A percentile compares a stretch with the other conserved stretches of the same genome.
Evolutionary conservation across 768 basidiomycete genomes (phyloP).

Genomic region (Macrolepiota fuliginosa): DNA sequence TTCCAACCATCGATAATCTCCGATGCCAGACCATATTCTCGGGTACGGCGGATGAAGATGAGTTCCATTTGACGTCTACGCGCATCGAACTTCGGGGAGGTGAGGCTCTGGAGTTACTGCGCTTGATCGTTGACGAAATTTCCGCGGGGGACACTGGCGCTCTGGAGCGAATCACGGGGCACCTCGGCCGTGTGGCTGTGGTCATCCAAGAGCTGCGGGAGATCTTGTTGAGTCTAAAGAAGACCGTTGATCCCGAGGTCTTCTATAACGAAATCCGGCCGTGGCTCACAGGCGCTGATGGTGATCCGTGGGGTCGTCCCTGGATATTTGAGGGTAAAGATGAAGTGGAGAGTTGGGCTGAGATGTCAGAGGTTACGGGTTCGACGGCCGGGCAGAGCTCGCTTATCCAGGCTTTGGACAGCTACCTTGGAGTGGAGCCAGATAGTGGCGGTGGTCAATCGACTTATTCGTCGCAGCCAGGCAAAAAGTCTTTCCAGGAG

Average conservation of each 20-base stretch:
- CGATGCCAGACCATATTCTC: constrained; percentile 74
- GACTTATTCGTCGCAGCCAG: constrained; percentile 14
- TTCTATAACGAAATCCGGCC: constrained; percentile 76
- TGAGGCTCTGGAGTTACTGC: constrained; percentile 81
- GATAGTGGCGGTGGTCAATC: constrained; percentile 19
- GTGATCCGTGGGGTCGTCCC: constrained; percentile 35
- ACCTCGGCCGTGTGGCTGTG: constrained; percentile 57
- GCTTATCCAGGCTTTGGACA: constrained; percentile 69
- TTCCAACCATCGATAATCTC: constrained; percentile 59
- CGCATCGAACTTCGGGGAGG: constrained; percentile 88
- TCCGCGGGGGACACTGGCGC: constrained; percentile 73
- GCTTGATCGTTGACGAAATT: constrained; percentile 80
- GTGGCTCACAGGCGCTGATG: constrained; percentile 78
- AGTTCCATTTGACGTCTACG: constrained; percentile 87
- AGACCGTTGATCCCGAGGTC: constrained; percentile 68
- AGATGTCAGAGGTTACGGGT: constrained; percentile 45
- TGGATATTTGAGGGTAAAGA: constrained; percentile 50
- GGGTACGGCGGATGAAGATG: constrained; percentile 73
- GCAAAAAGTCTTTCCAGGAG: constrained; percentile 48
- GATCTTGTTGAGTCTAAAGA: constrained; percentile 61
- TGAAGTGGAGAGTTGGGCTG: constrained; percentile 13
- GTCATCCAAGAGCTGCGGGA: constrained; percentile 63
- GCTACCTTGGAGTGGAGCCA: constrained; percentile 69
- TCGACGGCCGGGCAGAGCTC: constrained; percentile 84
- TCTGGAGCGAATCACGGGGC: constrained; percentile 59